These are phyloP conservation scores for Neonectria magnoliae DNA, from an alignment of 2,329 filamentous ascomycete genomes.

Conservation along the genomic window DNA sequence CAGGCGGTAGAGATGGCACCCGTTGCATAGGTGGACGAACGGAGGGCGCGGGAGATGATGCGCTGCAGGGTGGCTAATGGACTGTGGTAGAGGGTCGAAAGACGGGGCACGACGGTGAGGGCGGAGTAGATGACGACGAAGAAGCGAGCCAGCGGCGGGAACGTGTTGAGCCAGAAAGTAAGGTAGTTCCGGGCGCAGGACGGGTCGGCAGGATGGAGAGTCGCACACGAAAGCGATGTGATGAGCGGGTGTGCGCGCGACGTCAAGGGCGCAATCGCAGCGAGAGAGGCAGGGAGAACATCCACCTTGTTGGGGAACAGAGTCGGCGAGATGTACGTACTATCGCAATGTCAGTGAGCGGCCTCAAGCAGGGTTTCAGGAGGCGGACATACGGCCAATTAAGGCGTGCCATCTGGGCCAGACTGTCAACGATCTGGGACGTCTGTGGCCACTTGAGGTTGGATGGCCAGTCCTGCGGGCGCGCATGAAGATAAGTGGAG, in stretches of 20 bases:
- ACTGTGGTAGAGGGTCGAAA: conserved; percentile 73
- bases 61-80: conserved; percentile 74
- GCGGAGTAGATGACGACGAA: conserved; percentile 79
- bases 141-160: conserved; percentile 81
- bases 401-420: conserved; percentile 82
- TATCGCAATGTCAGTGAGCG: conserved; percentile 45
- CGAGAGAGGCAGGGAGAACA: conserved; percentile 73
- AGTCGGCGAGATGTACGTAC: conserved; percentile 83
- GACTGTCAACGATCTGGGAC: conserved; percentile 80
- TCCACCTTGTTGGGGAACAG: conserved; percentile 78
- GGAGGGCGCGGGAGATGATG: conserved; percentile 75
- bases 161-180: conserved; percentile 85
- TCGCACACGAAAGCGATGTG: conserved; percentile 84
- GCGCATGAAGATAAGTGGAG: conserved; percentile 78
- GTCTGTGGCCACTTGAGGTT: conserved; percentile 78
- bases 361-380: neutral
- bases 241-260: conserved; percentile 88
- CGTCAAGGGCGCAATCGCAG: conserved; percentile 78
- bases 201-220: conserved; percentile 87
- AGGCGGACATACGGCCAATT: conserved; percentile 77
- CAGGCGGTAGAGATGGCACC: conserved; percentile 87
- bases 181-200: conserved; percentile 89
- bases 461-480: conserved; percentile 74
- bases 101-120: conserved; percentile 72
- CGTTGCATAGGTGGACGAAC: conserved; percentile 78